Conservation (phyloP, 1,284 basidiomycete species). For the Microstroma glucosiphilum region DNA sequence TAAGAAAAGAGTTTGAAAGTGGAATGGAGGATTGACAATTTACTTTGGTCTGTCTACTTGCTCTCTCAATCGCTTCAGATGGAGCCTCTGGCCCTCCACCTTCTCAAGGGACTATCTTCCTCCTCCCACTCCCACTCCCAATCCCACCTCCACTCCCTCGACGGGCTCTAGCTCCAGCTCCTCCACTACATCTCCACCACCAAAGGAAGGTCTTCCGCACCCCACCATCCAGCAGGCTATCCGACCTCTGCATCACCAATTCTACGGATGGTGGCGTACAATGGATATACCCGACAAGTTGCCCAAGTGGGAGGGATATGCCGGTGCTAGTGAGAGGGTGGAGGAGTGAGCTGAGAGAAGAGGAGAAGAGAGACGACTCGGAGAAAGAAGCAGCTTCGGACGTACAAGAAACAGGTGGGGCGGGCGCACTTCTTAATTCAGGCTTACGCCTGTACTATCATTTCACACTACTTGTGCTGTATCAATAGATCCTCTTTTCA, state of each 20-base stretch:
- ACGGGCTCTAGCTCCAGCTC: not conserved
- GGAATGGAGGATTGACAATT: too few species aligned
- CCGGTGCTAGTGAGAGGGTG: not conserved
- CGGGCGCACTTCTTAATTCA: too few species aligned
- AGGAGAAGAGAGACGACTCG: too few species aligned
- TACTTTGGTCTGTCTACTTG: not conserved
- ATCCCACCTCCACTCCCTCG: too few species aligned
- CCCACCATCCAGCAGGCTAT: not conserved
- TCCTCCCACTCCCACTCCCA: not conserved
- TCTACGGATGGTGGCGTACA: slow-evolving; percentile 13
- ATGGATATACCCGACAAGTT: slow-evolving; percentile 3
- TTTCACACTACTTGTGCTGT: not conserved
- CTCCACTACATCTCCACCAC: not conserved
- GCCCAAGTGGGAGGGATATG: slow-evolving; percentile 1
- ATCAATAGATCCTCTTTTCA: not conserved
- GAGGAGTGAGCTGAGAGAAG: not conserved
- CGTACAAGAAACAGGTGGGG: too few species aligned
- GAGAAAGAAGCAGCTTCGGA: too few species aligned
- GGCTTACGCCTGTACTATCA: not conserved
- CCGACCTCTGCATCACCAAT: slow-evolving; percentile 13
- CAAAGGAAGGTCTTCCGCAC: slow-evolving; percentile 2
- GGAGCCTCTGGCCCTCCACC: slow-evolving; percentile 37
- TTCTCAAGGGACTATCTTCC: slow-evolving; percentile 16
- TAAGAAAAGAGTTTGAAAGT: too few species aligned
- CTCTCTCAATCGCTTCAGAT: slow-evolving; percentile 12